A percentile compares a stretch with the other conserved stretches of the same genome.
Evolutionary conservation across 306 rosid genomes (phyloP).

Genomic region (Malus sieversii): DNA sequence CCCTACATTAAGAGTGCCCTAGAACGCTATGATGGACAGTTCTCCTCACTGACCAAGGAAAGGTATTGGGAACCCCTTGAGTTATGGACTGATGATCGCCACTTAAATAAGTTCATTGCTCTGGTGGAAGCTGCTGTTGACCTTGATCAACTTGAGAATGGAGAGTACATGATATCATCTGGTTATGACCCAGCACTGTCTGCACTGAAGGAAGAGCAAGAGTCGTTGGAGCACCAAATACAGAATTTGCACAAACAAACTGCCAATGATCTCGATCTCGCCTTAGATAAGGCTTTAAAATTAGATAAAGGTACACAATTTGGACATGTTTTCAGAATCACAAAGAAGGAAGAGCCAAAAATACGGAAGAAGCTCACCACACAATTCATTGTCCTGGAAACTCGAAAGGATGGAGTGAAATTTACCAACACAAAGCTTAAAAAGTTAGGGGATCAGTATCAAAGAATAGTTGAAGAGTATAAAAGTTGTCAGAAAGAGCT

Average conservation of each 20-base stretch:
- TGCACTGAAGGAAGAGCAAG: slow-evolving; percentile 60
- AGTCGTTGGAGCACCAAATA: slow-evolving; percentile 60
- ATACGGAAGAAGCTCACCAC: slow-evolving; percentile 84
- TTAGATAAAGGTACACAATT: slow-evolving; percentile 86
- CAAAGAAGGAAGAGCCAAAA: slow-evolving; percentile 98
- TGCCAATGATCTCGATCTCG: slow-evolving; percentile 80
- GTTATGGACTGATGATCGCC: slow-evolving; percentile 67
- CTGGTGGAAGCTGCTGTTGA: slow-evolving; percentile 86
- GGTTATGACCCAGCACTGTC: slow-evolving; percentile 67
- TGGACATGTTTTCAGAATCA: slow-evolving; percentile 94
- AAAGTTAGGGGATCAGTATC: slow-evolving; percentile 78
- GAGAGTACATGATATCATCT: slow-evolving; percentile 90
- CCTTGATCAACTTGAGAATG: slow-evolving; percentile 89
- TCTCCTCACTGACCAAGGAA: slow-evolving; percentile 61
- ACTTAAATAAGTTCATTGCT: slow-evolving; percentile 64
- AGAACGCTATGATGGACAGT: slow-evolving; percentile 62
- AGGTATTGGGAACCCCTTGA: slow-evolving; percentile 58
- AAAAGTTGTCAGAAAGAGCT: slow-evolving; percentile 75
- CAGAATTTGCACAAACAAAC: slow-evolving; percentile 65
- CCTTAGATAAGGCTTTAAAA: slow-evolving; percentile 75
- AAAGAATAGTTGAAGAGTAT: slow-evolving; percentile 71
- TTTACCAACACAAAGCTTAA: slow-evolving; percentile 90
- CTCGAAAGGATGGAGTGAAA: slow-evolving; percentile 96
- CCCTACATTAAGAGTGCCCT: slow-evolving; percentile 70
- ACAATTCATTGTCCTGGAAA: slow-evolving; percentile 88